Evolutionary conservation across 2,329 filamentous ascomycete species (phyloP).

Genomic region (Neofusicoccum kwambonambiense): DNA sequence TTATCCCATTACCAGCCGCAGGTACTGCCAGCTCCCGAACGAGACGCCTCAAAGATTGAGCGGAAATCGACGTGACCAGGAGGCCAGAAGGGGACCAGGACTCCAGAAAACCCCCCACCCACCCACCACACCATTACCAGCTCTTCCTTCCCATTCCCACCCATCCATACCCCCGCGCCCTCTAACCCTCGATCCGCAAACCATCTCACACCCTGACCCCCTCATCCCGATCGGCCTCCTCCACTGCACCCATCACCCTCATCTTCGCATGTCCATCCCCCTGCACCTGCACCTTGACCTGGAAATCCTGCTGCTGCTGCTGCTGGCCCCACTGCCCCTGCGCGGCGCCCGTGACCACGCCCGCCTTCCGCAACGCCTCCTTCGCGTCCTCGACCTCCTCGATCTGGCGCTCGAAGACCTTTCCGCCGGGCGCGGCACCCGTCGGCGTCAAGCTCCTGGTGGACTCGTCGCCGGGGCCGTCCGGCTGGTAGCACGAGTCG

Average conservation of each 20-base stretch:
- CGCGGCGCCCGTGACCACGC: not conserved
- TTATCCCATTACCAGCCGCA: no score
- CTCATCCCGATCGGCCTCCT: conserved; percentile 21
- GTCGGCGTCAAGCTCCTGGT: not conserved
- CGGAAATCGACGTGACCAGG: no score
- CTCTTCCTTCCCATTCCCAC: not conserved
- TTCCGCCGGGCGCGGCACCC: not conserved
- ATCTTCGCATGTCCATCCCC: conserved; percentile 9
- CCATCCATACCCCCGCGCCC: not conserved
- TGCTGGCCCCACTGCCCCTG: not conserved
- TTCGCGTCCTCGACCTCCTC: conserved; percentile 4
- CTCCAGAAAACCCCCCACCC: no score
- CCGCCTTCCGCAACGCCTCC: conserved; percentile 11
- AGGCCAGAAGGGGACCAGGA: no score
- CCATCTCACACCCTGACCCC: conserved; percentile 11
- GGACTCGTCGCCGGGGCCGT: not conserved
- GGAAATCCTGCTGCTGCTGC: not conserved
- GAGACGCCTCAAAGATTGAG: no score
- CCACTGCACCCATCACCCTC: conserved; percentile 27
- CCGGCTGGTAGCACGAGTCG: no score
- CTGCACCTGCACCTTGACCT: conserved; percentile 18
- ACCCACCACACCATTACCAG: no score
- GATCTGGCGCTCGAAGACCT: not conserved
- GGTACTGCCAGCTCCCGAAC: no score
- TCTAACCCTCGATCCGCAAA: conserved; percentile 19